Evolutionary conservation across 2,329 filamentous ascomycete species (phyloP), one percentile per base, ranked within the genome.

Genomic region (Colletotrichum filicis): DNA sequence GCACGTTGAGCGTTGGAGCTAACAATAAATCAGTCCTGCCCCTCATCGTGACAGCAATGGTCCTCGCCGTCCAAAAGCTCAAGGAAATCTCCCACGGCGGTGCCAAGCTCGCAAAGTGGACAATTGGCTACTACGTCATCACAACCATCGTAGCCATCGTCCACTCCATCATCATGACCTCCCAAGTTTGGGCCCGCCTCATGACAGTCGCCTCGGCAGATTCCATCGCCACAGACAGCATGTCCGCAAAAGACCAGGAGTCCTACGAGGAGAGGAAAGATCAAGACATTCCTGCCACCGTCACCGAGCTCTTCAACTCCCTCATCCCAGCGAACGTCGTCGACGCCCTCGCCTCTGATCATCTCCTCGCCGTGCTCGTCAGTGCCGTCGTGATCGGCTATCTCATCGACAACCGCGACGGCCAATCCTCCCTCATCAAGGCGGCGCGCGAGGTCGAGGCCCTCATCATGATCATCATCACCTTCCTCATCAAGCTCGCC

Each of bases 41-140:
- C 2, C 78, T 89, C 66, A 89, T 89, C 55, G 80, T 88, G 30
- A 84, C 82, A 8, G 86, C 87, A 28, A 88, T 89, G 82, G 84
- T 89, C 59, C 80, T 88, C 22, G 85, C 87, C 5, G 80, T 89
- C 6, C 85, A 86, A 59, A 82, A 83, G n/a, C 81, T 89, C 8
- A 82, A 85, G 22, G 82, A 80, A 7, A 86, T 89, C 83, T 79
- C 84, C 12, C 77, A 82, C 11, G 82, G 84, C 14, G 86, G 83
- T 7, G 82, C 80, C 12, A 79, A 79, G 63, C 82, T 89, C 0
- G 87, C 86, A n/a, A 79, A 77, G 30, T 88, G 83, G 84, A 87
- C 86, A 0, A 81, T 89, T 24, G 81, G 82, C 19, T 88, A 87
- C 79, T 89, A 89, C 59, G 75, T 89, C 16, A 24, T 82, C 24